These are phyloP conservation scores for Pseudogymnoascus sp. DNA, from an alignment of 2,329 filamentous ascomycete genomes.

Conservation along the genomic window DNA sequence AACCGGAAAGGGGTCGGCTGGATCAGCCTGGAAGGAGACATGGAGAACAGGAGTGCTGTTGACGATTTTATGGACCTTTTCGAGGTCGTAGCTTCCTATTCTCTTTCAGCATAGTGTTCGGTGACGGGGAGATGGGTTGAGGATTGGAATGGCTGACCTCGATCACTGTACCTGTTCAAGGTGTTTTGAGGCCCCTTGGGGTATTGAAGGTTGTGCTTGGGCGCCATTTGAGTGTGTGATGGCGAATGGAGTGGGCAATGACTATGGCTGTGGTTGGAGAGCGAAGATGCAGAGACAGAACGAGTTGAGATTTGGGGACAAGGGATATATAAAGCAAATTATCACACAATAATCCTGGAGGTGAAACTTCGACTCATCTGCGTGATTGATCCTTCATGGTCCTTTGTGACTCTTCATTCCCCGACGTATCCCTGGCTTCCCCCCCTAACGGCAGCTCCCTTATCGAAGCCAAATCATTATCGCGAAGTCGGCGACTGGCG, in stretches of 20 bases:
- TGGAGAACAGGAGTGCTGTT: slow-evolving; percentile 67
- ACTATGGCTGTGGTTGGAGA: neutral
- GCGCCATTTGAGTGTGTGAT: neutral
- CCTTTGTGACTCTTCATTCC: neutral
- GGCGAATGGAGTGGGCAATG: neutral
- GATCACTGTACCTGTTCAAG: slow-evolving; percentile 20
- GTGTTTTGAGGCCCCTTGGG: slow-evolving; percentile 21
- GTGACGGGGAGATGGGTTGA: neutral
- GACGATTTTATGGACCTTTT: slow-evolving; percentile 66
- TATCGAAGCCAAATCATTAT: neutral
- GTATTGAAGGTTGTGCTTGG: slow-evolving; percentile 17
- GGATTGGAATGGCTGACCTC: slow-evolving; percentile 14
- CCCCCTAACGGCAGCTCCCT: neutral
- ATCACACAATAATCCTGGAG: neutral
- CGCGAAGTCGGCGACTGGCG: neutral
- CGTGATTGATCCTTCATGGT: neutral
- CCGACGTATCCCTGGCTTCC: too few species aligned
- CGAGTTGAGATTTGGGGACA: neutral
- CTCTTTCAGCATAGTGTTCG: slow-evolving; percentile 17
- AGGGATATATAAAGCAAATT: neutral
- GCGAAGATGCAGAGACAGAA: neutral
- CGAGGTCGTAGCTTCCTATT: slow-evolving; percentile 60
- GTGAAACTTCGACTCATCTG: neutral
- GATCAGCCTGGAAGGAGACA: slow-evolving; percentile 61
- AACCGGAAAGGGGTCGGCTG: slow-evolving; percentile 60